These are phyloP conservation scores for Scenedesmus sp. DNA, from an alignment of 163 green algal genomes.

Conservation along the genomic window DNA sequence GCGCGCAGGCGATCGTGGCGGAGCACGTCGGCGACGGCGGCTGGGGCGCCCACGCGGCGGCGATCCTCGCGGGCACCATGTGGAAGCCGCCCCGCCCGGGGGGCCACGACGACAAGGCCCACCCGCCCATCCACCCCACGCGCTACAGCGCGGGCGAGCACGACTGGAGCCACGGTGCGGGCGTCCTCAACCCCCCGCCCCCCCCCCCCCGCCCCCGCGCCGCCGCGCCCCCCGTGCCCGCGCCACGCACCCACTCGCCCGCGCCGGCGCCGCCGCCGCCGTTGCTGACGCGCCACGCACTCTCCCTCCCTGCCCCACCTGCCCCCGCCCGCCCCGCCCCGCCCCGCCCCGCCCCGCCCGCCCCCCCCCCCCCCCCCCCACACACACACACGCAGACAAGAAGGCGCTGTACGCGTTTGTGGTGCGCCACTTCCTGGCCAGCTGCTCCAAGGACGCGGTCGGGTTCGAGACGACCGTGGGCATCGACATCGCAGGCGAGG, in stretches of 20 bases:
- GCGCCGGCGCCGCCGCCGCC: not conserved
- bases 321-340: too few species aligned
- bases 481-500: constrained; percentile 80
- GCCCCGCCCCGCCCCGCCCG: not conserved
- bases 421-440: constrained; percentile 92
- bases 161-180: constrained; percentile 42
- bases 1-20: constrained; percentile 64
- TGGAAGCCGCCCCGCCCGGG: constrained; percentile 67
- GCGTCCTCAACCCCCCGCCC: too few species aligned
- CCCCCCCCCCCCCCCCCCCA: not conserved
- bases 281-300: not conserved
- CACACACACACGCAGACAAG: constrained; percentile 61
- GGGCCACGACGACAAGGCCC: constrained; percentile 92
- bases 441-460: constrained; percentile 82
- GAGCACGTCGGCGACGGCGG: constrained; percentile 67
- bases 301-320: not conserved
- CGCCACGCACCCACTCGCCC: not conserved
- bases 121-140: constrained; percentile 94
- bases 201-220: too few species aligned
- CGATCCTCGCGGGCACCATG: constrained; percentile 72
- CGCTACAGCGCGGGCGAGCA: constrained; percentile 51
- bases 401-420: constrained; percentile 95
- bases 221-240: too few species aligned
- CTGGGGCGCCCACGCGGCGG: constrained; percentile 80
- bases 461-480: constrained; percentile 86